Evolutionary conservation across 495 filamentous ascomycete genomes (phyloP).

Genomic region (Hypoxylon lienhwacheense): DNA sequence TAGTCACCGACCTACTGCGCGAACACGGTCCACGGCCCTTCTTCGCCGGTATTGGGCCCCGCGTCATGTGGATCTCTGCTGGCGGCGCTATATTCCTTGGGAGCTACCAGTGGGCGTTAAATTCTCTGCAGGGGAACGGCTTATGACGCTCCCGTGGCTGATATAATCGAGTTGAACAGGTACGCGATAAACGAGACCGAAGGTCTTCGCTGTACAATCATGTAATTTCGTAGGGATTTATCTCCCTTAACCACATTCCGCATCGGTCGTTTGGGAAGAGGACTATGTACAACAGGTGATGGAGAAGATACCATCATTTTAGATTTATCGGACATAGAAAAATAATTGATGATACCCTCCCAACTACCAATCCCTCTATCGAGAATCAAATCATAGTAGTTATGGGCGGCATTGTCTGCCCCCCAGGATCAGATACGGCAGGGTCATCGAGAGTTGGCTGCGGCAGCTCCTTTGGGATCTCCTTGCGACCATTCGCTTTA

Average conservation of each 20-base stretch:
- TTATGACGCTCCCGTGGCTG: slow-evolving; percentile 14
- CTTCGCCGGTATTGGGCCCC: slow-evolving; percentile 84
- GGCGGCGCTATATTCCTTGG: slow-evolving; percentile 95
- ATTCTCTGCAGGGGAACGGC: slow-evolving; percentile 58
- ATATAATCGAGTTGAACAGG: slow-evolving; percentile 3
- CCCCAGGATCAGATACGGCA: slow-evolving; percentile 28
- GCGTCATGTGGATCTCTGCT: slow-evolving; percentile 90
- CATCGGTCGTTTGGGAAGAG: not conserved
- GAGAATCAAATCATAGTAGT: slow-evolving; percentile 25
- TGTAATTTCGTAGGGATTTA: slow-evolving; percentile 26
- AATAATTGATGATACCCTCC: slow-evolving; percentile 29
- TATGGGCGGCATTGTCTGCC: slow-evolving; percentile 18
- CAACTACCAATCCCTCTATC: slow-evolving; percentile 2
- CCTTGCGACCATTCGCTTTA: slow-evolving; percentile 81
- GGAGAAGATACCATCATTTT: slow-evolving; percentile 36
- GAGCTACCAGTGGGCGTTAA: slow-evolving; percentile 89
- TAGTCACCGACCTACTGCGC: slow-evolving; percentile 67
- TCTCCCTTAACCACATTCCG: slow-evolving; percentile 12
- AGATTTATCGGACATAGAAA: slow-evolving; percentile 29
- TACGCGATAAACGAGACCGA: not conserved
- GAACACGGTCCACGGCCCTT: slow-evolving; percentile 76
- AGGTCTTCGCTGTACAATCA: slow-evolving; percentile 20
- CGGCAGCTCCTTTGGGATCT: slow-evolving; percentile 45
- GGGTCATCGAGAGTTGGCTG: slow-evolving; percentile 31
- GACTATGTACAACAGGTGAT: slow-evolving; percentile 32